phyloP scores from a whole-genome alignment of 2,329 filamentous ascomycete genomes.

The Claviceps lovelessii region DNA sequence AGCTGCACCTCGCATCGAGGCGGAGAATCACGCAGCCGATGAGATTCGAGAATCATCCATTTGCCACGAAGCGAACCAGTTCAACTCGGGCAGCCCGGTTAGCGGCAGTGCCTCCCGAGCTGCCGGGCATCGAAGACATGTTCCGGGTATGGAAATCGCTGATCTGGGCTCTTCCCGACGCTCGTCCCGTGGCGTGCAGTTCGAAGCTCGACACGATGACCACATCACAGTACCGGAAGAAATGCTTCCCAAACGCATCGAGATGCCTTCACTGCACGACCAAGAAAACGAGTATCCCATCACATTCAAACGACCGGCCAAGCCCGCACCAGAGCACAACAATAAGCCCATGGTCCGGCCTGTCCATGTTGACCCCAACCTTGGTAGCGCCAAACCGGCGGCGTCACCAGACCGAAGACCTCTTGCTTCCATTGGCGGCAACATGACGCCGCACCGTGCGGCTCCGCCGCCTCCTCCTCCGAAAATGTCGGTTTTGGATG shows the following conservation, averaged over 20 bases:
- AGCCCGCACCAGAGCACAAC: slow-evolving; percentile 34
- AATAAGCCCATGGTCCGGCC: slow-evolving; percentile 43
- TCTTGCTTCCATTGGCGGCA: slow-evolving; percentile 38
- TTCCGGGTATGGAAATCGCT: slow-evolving; percentile 22
- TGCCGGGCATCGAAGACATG: slow-evolving; percentile 26
- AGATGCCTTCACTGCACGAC: slow-evolving; percentile 51
- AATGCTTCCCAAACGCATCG: slow-evolving; percentile 24
- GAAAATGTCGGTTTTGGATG: slow-evolving; percentile 93
- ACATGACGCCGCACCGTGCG: slow-evolving; percentile 57
- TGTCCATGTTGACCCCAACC: slow-evolving; percentile 25
- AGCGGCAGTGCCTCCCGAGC: slow-evolving; percentile 32
- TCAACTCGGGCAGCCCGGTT: slow-evolving; percentile 45
- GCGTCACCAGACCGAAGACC: slow-evolving; percentile 42
- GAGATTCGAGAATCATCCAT: slow-evolving; percentile 28
- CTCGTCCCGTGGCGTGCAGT: slow-evolving; percentile 14
- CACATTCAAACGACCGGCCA: slow-evolving; percentile 50
- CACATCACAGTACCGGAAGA: slow-evolving; percentile 7
- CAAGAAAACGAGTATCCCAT: slow-evolving; percentile 74
- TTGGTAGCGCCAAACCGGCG: slow-evolving; percentile 22
- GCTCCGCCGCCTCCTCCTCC: slow-evolving; percentile 76
- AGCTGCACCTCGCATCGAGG: slow-evolving; percentile 26
- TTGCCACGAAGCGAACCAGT: slow-evolving; percentile 28
- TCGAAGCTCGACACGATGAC: slow-evolving; percentile 11
- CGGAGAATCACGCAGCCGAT: slow-evolving; percentile 25
- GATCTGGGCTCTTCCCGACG: slow-evolving; percentile 17